Base-by-base conservation (phyloP, 2,329 filamentous ascomycete genomes). In the Stachybotrys echinatus region DNA sequence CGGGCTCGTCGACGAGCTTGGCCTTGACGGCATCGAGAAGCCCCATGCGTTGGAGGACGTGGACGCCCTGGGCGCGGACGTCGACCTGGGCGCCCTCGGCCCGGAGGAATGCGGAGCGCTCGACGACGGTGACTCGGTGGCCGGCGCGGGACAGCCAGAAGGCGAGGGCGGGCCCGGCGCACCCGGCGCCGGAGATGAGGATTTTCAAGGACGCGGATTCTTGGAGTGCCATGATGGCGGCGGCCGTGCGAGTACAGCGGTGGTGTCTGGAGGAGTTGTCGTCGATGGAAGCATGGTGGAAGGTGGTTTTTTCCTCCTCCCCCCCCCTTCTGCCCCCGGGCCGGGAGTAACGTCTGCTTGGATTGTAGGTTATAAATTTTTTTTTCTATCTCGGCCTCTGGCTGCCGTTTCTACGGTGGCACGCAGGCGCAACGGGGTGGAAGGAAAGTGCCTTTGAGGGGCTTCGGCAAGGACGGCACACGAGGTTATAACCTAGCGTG, bases 51-150 rank as follows among this genome's bases (percentile, higher is more conserved):
- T 68, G 72, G 17, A 80, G 60, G 7, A 78, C 71, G 18, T 76
- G 66, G 42, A 81, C 69, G 0, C 73, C 79, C 20, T 73, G 69
- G 17, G 70, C 74, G 4, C 76, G 73, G 3, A 84, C 63, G 56
- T 84, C 81, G 23, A 84, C 61, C 45, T 81, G 77, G 4, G 75
- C 71, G 0, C 80, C 80, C 0, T 67, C 66, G 2, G 67, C 62
- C 2, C 79, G 72, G 0, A 81, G 50, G 37, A 18, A 47, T 0
- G 70, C 58, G 23, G 61, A 67, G 2, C 68, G 63, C 47, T 75
- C 73, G 20, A 74, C 51, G n/a, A 75, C 51, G 1, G 70, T 73
- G 48, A 72, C 61, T 0, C 20, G 44, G 23, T 65, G 63, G 1
- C 65, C 64, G 6, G 60, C 52, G 21, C 55, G 55, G n/a, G 54